Evolutionary conservation across 345 rosid species (phyloP), one percentile per base, ranked within the genome.

Genomic region (Angophora floribunda): DNA sequence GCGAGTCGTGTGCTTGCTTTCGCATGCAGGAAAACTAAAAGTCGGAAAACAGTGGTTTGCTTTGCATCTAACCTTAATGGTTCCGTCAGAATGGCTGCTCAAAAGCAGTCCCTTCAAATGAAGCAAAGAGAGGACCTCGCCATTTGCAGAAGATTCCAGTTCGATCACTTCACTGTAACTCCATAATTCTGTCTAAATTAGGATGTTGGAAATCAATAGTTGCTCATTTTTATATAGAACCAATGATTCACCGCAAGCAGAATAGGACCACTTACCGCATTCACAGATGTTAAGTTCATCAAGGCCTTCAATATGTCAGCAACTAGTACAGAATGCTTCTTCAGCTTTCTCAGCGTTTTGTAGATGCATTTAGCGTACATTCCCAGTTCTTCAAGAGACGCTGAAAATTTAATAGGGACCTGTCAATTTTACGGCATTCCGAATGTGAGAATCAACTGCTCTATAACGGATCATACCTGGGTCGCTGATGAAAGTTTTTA

Each of bases 41-140:
- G 30, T 57, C 6, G 6, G 28, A 82, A 86, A 5, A 28, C 51
- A 44, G 88, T 17, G 41, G 16, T 51, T 51, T 51, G 30, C 50
- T 85, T 36, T 61, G 75, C 75, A 30, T 51, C 86, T 63, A 13
- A 93, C 97, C 97, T 95, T 95, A 87, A 95, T 92, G 49, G 96
- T 94, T 87, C 97, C 97, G 86, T 94, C 97, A 4, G 96, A 93
- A 90, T 95, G 96, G 88, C 97, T 89, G 92, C 95, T 94, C 41
- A 95, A 28, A 80, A 95, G 80, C 30, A 93, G 89, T 85, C 93
- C 93, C 88, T 92, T 94, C 7, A 92, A 57, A 86, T 92, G 90
- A 80, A 90, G 89, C 91, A 94, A 90, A 85, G 93, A 94, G 87
- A 94, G 87, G 67, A 94, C 92, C 88, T 94, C 95, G 6, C 95